Percentiles rank a stretch among this genome's conserved stretches.
Evolutionary conservation across 1,139 yeast genomes (phyloP).

Genomic region (Debaryomyces fabryi): DNA sequence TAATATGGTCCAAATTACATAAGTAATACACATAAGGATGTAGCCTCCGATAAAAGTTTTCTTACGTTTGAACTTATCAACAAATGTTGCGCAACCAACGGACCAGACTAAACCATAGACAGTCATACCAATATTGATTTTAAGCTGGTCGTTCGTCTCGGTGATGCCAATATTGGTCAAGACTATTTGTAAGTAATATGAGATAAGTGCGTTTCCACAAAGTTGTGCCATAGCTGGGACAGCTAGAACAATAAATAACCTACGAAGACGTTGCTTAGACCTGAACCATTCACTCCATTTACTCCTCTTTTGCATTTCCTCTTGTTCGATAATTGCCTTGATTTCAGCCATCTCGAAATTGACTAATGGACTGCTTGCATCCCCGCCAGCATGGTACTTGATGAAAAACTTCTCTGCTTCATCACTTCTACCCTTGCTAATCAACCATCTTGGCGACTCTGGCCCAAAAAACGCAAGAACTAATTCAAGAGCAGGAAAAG

Average conservation of each 20-base stretch:
- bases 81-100: conserved; percentile 14
- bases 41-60: conserved; percentile 12
- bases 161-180: conserved; percentile 20
- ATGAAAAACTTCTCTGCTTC: conserved; percentile 45
- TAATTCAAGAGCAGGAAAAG: background rate
- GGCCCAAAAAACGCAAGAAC: conserved; percentile 27
- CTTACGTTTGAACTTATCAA: conserved; percentile 12
- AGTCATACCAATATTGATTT: conserved; percentile 14
- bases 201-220: conserved; percentile 16
- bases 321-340: conserved; percentile 28
- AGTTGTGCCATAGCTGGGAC: conserved; percentile 15
- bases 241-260: conserved; percentile 12
- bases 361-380: conserved; percentile 26
- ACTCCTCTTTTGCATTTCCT: conserved; percentile 19
- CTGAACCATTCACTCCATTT: conserved; percentile 32
- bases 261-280: conserved; percentile 18
- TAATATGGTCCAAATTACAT: conserved; percentile 35
- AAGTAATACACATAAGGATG: conserved; percentile 27
- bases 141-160: conserved; percentile 4
- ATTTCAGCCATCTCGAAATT: conserved; percentile 43
- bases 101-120: conserved; percentile 23
- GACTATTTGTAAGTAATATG: conserved; percentile 19
- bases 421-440: conserved; percentile 37
- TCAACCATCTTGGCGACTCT: conserved; percentile 50
- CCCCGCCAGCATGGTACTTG: conserved; percentile 44